Percentiles rank a stretch among this genome's conserved stretches.
Conservation (phyloP, 2,329 filamentous ascomycete genomes). For the Balansia obtecta region DNA sequence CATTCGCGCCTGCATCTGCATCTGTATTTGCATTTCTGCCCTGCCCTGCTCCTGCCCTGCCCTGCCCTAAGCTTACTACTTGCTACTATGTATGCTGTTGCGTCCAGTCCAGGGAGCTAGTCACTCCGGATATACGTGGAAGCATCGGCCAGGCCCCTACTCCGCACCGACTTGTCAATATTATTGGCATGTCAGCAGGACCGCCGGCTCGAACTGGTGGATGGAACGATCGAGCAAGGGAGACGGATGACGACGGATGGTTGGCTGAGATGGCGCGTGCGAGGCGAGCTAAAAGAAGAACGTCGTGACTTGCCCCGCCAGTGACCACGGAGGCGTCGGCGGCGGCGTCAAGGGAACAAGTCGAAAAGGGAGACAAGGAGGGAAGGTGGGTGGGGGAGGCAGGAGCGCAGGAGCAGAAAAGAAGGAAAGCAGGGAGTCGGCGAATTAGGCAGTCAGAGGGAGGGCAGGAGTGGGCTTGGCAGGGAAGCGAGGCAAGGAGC, state of each 20-base stretch:
- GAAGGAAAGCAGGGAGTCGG: not conserved
- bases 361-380: not conserved
- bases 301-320: not conserved
- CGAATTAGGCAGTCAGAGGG: not conserved
- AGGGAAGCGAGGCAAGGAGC: not conserved
- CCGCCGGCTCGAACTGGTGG: too few species aligned
- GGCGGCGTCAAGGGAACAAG: not conserved
- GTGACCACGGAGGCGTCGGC: not conserved
- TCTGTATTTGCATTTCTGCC: not conserved
- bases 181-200: not conserved
- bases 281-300: conserved; percentile 4
- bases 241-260: conserved; percentile 21
- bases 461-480: not conserved
- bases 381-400: not conserved
- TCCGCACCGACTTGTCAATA: not conserved
- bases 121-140: not conserved
- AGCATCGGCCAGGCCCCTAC: not conserved
- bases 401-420: too few species aligned
- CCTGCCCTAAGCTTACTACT: too few species aligned
- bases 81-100: too few species aligned
- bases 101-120: not conserved
- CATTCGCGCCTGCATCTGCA: not conserved
- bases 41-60: too few species aligned
- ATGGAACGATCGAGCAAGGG: conserved; percentile 5
- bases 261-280: conserved; percentile 20